phyloP scores from a whole-genome alignment of 768 basidiomycete genomes.

The Xerocomellus intermedius region DNA sequence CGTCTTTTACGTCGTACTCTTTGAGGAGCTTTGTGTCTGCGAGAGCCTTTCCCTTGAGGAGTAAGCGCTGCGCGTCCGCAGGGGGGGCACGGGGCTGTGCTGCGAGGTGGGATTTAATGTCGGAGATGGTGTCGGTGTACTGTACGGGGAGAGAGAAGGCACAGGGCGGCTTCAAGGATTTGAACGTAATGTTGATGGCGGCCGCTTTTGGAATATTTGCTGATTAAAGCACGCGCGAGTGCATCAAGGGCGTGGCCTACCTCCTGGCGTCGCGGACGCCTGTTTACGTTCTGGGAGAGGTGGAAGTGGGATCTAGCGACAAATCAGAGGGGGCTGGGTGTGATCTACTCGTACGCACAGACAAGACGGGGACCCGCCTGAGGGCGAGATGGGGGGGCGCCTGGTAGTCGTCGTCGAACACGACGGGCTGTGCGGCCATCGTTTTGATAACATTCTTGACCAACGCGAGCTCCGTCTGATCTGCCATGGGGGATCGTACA shows the following conservation, averaged over 20 bases:
- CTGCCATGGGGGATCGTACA: constrained; percentile 41
- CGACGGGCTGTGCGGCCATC: constrained; percentile 63
- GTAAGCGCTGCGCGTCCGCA: constrained; percentile 76
- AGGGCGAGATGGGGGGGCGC: constrained; percentile 64
- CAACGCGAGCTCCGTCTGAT: constrained; percentile 59
- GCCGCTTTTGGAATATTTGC: constrained; percentile 11
- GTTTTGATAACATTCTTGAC: constrained; percentile 64
- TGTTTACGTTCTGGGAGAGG: constrained; percentile 55
- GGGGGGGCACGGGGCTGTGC: constrained; percentile 68
- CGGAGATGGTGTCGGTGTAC: constrained; percentile 77
- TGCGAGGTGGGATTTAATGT: constrained; percentile 77
- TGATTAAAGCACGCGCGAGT: constrained; percentile 9
- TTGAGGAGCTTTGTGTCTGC: constrained; percentile 85
- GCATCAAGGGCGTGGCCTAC: constrained; percentile 22
- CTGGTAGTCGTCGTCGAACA: constrained; percentile 73
- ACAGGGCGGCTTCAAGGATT: constrained; percentile 86
- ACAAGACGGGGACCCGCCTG: constrained; percentile 67
- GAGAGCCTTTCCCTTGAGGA: constrained; percentile 94
- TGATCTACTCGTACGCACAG: constrained; percentile 41
- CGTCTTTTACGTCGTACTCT: constrained; percentile 83
- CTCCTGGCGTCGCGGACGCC: constrained; percentile 28
- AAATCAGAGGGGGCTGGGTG: background rate
- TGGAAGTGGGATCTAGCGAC: constrained; percentile 55
- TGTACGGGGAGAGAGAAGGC: constrained; percentile 70
- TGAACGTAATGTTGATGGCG: constrained; percentile 71